A percentile compares a stretch with the other conserved stretches of the same genome.
phyloP scores from a whole-genome alignment of 2,329 filamentous ascomycete genomes.

The Dactylellina haptotyla region DNA sequence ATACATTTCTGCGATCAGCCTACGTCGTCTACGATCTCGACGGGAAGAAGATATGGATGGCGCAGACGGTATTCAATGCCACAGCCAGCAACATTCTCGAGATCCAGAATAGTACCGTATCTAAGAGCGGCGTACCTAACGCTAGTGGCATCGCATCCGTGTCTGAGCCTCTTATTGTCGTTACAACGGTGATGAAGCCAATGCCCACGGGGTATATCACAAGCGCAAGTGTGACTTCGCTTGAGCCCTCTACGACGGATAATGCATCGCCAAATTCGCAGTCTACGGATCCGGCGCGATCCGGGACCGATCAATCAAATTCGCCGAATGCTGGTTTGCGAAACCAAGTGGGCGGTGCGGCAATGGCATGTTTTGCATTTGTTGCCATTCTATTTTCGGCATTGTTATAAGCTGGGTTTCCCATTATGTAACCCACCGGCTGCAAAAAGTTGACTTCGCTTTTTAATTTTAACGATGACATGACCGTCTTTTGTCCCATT shows the following conservation, averaged over 20 bases:
- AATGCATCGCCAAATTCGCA: background rate
- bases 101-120: conserved; percentile 64
- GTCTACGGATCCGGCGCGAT: background rate
- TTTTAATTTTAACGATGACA: no score
- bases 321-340: conserved; percentile 7
- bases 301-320: background rate
- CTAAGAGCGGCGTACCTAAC: conserved; percentile 65
- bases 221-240: background rate
- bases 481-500: no score
- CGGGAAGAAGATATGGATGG: conserved; percentile 76
- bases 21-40: conserved; percentile 81
- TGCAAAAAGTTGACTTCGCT: no score
- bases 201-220: conserved; percentile 5
- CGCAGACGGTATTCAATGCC: conserved; percentile 72
- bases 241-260: background rate
- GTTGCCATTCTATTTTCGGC: background rate
- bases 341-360: background rate
- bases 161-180: conserved; percentile 59
- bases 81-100: conserved; percentile 67
- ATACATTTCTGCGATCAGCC: conserved; percentile 78
- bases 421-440: no score
- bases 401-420: no score
- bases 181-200: conserved; percentile 23
- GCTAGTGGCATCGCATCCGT: conserved; percentile 66
- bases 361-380: conserved; percentile 1